Percentiles rank a stretch among this genome's conserved stretches.
Conservation (phyloP, 305 asterid species). For the Plantago rigida region DNA sequence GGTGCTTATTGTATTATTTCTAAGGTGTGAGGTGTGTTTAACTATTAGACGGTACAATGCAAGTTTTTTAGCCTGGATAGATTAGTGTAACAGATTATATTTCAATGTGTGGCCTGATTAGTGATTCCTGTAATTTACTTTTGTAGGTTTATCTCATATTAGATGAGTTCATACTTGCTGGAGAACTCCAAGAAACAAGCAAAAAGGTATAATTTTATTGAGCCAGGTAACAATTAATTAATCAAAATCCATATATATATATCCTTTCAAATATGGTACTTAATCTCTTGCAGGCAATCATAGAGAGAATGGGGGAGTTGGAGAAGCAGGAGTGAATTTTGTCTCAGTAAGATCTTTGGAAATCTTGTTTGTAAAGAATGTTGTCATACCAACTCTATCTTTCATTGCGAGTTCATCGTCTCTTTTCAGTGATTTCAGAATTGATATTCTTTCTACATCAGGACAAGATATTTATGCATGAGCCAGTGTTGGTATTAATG, state of each 20-base stretch:
- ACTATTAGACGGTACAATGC: no score
- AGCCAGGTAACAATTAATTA: not conserved
- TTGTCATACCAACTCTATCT: not conserved
- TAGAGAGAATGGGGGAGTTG: slow-evolving; percentile 90
- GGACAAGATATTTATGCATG: not conserved
- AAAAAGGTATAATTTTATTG: slow-evolving; percentile 50
- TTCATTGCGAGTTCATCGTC: not conserved
- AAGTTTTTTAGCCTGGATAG: not conserved
- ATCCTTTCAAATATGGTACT: not conserved
- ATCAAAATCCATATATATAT: not conserved
- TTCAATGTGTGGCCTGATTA: slow-evolving; percentile 14
- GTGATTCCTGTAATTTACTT: not conserved
- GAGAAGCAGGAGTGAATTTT: slow-evolving; percentile 61
- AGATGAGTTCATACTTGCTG: slow-evolving; percentile 94
- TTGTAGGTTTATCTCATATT: slow-evolving; percentile 77
- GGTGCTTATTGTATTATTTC: no score
- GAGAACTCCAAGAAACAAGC: slow-evolving; percentile 96
- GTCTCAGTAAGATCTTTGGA: not conserved
- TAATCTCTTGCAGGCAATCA: slow-evolving; percentile 50
- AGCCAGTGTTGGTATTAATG: no score
- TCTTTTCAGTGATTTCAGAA: not conserved
- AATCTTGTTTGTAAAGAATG: slow-evolving; percentile 1
- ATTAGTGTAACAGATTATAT: not conserved
- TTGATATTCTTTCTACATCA: not conserved
- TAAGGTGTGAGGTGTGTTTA: no score